Percentiles rank a stretch among this genome's conserved stretches.
Conservation (phyloP, 768 basidiomycete species). For the Suillus ampliporus region DNA sequence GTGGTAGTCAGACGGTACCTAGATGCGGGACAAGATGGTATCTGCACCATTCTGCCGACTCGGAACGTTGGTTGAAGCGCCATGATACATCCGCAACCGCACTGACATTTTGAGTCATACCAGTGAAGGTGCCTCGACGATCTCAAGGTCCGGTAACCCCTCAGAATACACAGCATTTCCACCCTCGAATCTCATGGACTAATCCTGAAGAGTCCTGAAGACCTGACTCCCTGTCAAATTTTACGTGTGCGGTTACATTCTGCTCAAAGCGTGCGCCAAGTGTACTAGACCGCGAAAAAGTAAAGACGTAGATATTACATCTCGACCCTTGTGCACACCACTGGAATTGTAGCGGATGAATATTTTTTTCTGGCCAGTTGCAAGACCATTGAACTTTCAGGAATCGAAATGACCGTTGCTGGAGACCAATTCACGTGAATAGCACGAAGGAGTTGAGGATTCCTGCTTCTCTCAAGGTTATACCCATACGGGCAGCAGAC, state of each 20-base stretch:
- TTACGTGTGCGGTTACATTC: constrained; percentile 32
- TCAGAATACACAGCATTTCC: constrained; percentile 1
- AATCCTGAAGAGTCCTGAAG: constrained; percentile 9
- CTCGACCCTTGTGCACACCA: neutral
- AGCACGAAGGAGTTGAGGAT: neutral
- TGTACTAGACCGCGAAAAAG: neutral
- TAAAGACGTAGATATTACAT: no score
- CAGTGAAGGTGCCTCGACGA: neutral
- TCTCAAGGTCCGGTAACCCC: neutral
- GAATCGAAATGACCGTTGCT: neutral
- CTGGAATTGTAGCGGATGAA: no score
- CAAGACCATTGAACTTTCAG: neutral
- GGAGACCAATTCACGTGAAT: neutral
- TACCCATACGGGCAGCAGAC: neutral
- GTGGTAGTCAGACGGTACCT: neutral
- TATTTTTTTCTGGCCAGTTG: neutral
- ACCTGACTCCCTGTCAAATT: constrained; percentile 34
- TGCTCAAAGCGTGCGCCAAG: neutral
- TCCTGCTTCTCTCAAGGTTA: constrained; percentile 4
- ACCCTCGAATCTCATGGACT: constrained; percentile 36
- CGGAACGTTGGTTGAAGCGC: constrained; percentile 3
- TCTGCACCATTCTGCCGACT: neutral
- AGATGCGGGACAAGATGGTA: neutral
- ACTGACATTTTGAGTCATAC: constrained; percentile 1
- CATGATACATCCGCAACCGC: constrained; percentile 2